A percentile compares a stretch with the other conserved stretches of the same genome.
These are phyloP conservation scores for Exserohilum turcica DNA, from an alignment of 2,329 filamentous ascomycete species.

Conservation along the genomic window DNA sequence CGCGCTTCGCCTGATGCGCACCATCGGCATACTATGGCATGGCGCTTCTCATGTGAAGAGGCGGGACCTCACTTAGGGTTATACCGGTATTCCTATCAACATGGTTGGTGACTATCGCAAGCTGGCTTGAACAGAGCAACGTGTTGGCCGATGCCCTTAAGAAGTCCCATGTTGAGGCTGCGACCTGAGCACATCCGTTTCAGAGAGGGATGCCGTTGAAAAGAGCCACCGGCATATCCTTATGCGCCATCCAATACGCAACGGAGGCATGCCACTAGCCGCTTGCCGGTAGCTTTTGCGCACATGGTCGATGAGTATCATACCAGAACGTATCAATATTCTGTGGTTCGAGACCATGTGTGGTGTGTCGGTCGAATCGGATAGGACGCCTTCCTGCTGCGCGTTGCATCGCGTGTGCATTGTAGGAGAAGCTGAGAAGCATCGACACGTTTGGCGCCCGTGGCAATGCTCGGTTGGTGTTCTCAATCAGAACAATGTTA, in stretches of 20 bases:
- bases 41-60: neutral
- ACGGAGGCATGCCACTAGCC: neutral
- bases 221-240: neutral
- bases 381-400: neutral
- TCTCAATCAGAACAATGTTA: neutral
- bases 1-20: neutral
- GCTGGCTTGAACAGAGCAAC: neutral
- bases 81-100: neutral
- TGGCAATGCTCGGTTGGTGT: neutral
- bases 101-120: neutral
- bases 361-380: neutral
- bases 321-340: neutral
- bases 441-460: neutral
- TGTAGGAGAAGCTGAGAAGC: neutral
- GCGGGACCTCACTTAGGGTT: neutral
- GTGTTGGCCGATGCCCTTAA: too few relatives aligned
- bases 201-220: neutral
- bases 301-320: neutral
- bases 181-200: neutral
- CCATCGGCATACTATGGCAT: neutral
- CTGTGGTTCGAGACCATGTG: neutral
- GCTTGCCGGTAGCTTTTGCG: neutral
- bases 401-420: neutral
- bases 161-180: neutral
- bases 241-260: neutral